Conservation (phyloP, 352 stramenopile species). For the Phytophthora pinifolia region DNA sequence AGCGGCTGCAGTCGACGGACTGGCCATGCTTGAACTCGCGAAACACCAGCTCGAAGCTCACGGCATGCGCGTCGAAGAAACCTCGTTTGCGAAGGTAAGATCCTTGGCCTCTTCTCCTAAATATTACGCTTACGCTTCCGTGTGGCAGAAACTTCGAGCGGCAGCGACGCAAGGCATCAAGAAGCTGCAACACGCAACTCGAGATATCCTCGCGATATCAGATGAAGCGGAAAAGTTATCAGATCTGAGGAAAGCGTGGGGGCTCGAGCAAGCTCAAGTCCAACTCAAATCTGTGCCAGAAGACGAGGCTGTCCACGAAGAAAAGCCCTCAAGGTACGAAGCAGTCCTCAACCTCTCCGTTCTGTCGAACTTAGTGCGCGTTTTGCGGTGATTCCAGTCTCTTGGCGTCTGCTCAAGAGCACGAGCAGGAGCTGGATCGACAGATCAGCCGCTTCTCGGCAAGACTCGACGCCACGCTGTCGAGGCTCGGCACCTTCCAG, state of each 20-base stretch:
- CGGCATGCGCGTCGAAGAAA: conserved; percentile 43
- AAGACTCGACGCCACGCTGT: conserved; percentile 35
- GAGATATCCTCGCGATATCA: conserved; percentile 33
- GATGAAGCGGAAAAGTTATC: conserved; percentile 48
- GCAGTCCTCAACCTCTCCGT: background rate
- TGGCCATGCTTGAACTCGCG: conserved; percentile 52
- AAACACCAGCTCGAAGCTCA: conserved; percentile 57
- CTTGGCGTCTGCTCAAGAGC: conserved; percentile 38
- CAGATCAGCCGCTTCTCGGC: conserved; percentile 37
- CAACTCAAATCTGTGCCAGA: conserved; percentile 10
- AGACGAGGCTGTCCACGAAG: background rate
- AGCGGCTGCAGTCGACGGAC: conserved; percentile 28
- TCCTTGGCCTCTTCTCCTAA: background rate
- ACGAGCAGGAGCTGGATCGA: conserved; percentile 47
- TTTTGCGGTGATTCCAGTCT: conserved; percentile 25
- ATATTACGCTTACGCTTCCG: no score
- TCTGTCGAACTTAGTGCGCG: background rate
- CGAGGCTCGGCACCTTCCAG: conserved; percentile 43
- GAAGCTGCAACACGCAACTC: conserved; percentile 41
- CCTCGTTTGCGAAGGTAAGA: conserved; percentile 44
- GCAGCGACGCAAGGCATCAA: conserved; percentile 41
- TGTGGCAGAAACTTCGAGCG: conserved; percentile 38
- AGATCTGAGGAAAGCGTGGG: conserved; percentile 58
- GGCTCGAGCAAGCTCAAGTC: conserved; percentile 23
- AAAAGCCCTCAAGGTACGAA: conserved; percentile 12